Evolutionary conservation across 2,329 filamentous ascomycete species (phyloP).

Genomic region (Eurotiales sp.): DNA sequence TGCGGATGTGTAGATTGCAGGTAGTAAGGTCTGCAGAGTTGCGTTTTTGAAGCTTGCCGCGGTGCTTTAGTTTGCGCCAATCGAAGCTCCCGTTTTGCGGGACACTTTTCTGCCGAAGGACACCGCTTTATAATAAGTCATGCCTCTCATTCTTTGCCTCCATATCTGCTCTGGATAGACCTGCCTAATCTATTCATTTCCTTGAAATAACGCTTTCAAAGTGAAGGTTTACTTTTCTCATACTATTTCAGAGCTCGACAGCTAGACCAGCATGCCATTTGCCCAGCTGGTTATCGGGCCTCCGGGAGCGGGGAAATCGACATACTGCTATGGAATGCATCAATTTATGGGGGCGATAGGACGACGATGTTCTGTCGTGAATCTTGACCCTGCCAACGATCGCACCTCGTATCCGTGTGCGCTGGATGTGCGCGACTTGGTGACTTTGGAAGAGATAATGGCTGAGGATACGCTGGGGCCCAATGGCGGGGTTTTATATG

Average conservation of each 20-base stretch:
- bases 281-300: constrained; percentile 88
- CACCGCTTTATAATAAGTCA: constrained; percentile 9
- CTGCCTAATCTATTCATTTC: background rate
- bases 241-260: background rate
- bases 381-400: constrained; percentile 96
- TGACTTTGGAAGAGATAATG: constrained; percentile 95
- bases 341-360: constrained; percentile 97
- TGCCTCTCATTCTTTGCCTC: background rate
- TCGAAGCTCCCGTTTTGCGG: constrained; percentile 22
- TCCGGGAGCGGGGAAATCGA: constrained; percentile 92
- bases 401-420: constrained; percentile 83
- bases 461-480: constrained; percentile 82
- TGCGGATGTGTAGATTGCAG: constrained; percentile 10
- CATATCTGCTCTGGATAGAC: background rate
- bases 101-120: constrained; percentile 13
- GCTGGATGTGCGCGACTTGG: constrained; percentile 81
- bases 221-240: no score
- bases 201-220: background rate
- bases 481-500: constrained; percentile 89
- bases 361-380: constrained; percentile 89
- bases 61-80: constrained; percentile 17
- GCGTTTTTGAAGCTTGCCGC: background rate
- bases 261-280: constrained; percentile 48
- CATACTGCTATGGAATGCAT: constrained; percentile 98
- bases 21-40: constrained; percentile 3